Base-by-base conservation (phyloP, 139 green algal genomes). In the Chlorella sorokiniana region DNA sequence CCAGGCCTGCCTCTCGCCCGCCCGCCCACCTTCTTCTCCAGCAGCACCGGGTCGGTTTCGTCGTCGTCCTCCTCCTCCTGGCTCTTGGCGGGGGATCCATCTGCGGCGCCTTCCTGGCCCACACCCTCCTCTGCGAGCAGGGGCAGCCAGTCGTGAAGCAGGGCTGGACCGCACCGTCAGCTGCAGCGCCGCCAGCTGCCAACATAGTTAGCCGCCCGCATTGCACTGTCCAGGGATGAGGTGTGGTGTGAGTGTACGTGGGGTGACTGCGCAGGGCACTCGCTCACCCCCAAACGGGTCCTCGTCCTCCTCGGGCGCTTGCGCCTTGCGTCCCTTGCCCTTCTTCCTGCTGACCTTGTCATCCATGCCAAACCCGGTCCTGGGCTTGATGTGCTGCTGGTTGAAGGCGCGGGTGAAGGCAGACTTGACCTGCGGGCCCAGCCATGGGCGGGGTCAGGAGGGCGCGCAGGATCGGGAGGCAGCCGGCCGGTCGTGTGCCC, bases 391-490 rank as follows among this genome's bases (percentile, higher is more conserved):
- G 75, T 85, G 72, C 79, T 84, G 81, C 73, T 91, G 87, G 68
- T 94, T 95, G 83, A 93, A 95, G 37, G 83, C 83, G 16, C 94
- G 81, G 35, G 94, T 98, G 88, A 98, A 95, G 9, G 93, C 89
- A 35, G 89, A 86, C 87, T 98, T 98, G 77, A 87, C 78, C 54
- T 81, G 75, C 5, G 3, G 27, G 16, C 37, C 45, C 6, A n/a
- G 27, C 59, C 9, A 20, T 44, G 37, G 4, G 45, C 10, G 14
- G 62, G 25, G 25, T n/a, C 5, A 69, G 73, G 8, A 37, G 38
- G 22, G 22, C n/a, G 25, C 7, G 25, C 45, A 31, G 11, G 25
- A 38, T 38, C 27, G 2, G 37, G 44, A 56, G 48, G 48, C 48
- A 56, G 48, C 48, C 48, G 48, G 48, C 48, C 48, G 11, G 48